These are phyloP conservation scores for Yamadazyma epiphylla DNA, from an alignment of 1,139 yeast genomes.

Conservation along the genomic window DNA sequence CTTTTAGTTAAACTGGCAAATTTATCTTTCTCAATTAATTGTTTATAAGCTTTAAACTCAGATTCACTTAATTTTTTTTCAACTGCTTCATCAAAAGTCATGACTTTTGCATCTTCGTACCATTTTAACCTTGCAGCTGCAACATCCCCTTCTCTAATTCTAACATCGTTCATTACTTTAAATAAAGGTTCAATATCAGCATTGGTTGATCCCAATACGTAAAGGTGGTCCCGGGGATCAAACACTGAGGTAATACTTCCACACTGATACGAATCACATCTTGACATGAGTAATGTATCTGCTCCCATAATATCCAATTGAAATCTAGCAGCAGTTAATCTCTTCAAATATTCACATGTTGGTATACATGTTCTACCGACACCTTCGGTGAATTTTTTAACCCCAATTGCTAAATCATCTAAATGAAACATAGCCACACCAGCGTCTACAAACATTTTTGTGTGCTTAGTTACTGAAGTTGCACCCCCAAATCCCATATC, in stretches of 20 bases:
- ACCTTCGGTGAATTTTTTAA: conserved; percentile 63
- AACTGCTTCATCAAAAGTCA: conserved; percentile 51
- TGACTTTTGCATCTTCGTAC: conserved; percentile 36
- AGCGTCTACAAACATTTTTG: conserved; percentile 59
- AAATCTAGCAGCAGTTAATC: conserved; percentile 56
- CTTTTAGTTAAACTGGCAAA: conserved; percentile 14
- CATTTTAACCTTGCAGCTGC: conserved; percentile 35
- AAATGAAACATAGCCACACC: conserved; percentile 66
- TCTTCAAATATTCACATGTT: conserved; percentile 51
- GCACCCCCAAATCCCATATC: conserved; percentile 71
- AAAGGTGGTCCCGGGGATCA: conserved; percentile 29
- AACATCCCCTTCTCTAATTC: conserved; percentile 5
- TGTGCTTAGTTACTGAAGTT: conserved; percentile 59
- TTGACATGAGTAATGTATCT: conserved; percentile 54
- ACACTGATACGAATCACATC: conserved; percentile 60
- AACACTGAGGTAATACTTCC: conserved; percentile 50
- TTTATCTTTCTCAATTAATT: conserved; percentile 16
- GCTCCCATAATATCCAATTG: conserved; percentile 67
- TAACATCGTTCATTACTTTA: conserved; percentile 40
- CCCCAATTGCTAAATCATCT: conserved; percentile 64
- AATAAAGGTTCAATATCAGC: conserved; percentile 41
- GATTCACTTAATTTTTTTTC: conserved; percentile 14
- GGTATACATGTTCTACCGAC: conserved; percentile 65
- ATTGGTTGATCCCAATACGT: conserved; percentile 17
- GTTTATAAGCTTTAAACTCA: conserved; percentile 8